phyloP scores from a whole-genome alignment of 495 filamentous ascomycete species.

The Staphylotrichum longicolle region DNA sequence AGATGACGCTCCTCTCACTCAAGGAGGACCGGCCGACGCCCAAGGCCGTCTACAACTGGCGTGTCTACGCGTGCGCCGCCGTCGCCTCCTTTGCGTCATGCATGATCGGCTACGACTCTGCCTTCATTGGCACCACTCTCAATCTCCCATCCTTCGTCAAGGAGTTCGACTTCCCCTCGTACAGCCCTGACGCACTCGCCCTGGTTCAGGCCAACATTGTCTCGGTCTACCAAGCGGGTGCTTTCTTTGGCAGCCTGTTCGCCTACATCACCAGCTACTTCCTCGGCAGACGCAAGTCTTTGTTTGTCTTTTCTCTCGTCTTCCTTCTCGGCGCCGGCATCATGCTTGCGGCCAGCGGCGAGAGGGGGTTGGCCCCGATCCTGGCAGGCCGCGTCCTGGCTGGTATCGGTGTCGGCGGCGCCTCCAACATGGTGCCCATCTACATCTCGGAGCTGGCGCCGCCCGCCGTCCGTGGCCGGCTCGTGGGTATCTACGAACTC shows the following conservation, averaged over 20 bases:
- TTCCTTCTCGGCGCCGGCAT: constrained; percentile 65
- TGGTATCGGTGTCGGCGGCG: constrained; percentile 53
- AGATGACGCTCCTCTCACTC: constrained; percentile 58
- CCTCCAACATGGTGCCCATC: constrained; percentile 54
- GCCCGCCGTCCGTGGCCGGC: constrained; percentile 52
- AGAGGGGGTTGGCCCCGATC: constrained; percentile 59
- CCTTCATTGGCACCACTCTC: constrained; percentile 69
- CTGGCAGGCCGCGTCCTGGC: constrained; percentile 55
- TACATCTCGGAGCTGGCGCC: constrained; percentile 59
- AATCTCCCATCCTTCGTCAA: constrained; percentile 57
- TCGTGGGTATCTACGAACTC: constrained; percentile 67
- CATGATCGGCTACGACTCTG: constrained; percentile 70
- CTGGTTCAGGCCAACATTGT: constrained; percentile 65
- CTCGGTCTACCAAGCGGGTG: constrained; percentile 65
- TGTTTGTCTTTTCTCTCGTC: constrained; percentile 52
- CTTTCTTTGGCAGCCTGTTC: constrained; percentile 64
- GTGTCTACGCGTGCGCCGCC: constrained; percentile 60
- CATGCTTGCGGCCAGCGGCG: constrained; percentile 57
- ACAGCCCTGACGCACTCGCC: constrained; percentile 39
- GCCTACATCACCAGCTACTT: constrained; percentile 58
- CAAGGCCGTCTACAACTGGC: constrained; percentile 70
- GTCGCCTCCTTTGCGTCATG: constrained; percentile 67
- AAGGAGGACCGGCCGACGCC: constrained; percentile 67
- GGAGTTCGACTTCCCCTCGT: constrained; percentile 55
- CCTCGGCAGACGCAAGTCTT: constrained; percentile 55